Evolutionary conservation across 371 early-diverging fungal species (phyloP), one percentile per base, ranked within the genome.

Genomic region (Circinella umbellata): DNA sequence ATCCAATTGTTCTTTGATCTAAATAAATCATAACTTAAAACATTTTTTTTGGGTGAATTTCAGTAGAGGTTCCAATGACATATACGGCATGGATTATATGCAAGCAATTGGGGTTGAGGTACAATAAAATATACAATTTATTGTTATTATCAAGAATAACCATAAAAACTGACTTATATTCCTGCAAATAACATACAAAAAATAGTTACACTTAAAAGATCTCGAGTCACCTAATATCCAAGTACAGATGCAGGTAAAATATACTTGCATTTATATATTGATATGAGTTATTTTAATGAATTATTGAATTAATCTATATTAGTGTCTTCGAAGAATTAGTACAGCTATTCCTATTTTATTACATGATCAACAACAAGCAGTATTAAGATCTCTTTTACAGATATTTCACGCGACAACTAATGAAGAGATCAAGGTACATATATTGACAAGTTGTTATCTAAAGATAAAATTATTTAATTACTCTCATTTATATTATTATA

Each of bases 251-350:
- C 57, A 57, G 57, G 57, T 57, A 27, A 27, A 27, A 27, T 27
- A 11, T 15, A n/a, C 51, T n/a, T 6, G 4, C 15, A 5, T 51
- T 51, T 51, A 51, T 1, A 1, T 51, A 14, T 51, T 0, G 4
- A 51, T 13, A 42, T 42, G 11, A 42, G 11, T 42, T 42, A 9
- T 1, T 42, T 42, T 11, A 42, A 42, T 11, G 3, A 9, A 11
- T 42, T 42, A 42, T 42, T 42, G 11, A 42, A 17, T 51, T 38
- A 34, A 17, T 5, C 4, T 61, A 15, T 47, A 51, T 20, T 53
- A 64, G 65, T 64, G 65, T 49, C 65, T 64, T 27, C 51, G 65
- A 18, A n/a, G 65, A n/a, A 51, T 64, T 20, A 48, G 48, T 14
- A 34, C 48, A 15, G n/a, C 34, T 8, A 64, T 64, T 20, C 65